phyloP scores from a whole-genome alignment of 164 flowering plant species.

The Platanus orientalis region DNA sequence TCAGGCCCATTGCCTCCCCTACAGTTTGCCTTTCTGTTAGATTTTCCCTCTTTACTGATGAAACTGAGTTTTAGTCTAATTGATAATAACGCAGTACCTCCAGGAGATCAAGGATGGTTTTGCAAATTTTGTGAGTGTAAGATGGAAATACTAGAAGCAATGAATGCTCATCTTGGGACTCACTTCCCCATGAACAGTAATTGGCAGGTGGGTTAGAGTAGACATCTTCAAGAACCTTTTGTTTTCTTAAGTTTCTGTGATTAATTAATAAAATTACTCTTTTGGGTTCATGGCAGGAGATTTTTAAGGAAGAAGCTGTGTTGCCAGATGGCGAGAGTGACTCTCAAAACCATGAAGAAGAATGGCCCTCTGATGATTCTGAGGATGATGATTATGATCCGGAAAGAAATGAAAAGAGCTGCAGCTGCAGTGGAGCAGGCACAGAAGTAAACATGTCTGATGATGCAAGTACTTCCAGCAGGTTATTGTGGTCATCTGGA shows the following conservation, averaged over 20 bases:
- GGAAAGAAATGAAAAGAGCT: slow-evolving; percentile 40
- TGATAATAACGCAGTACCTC: slow-evolving; percentile 62
- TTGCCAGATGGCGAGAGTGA: slow-evolving; percentile 41
- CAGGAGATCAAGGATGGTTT: slow-evolving; percentile 89
- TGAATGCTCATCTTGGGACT: slow-evolving; percentile 94
- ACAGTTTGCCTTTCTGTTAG: background rate
- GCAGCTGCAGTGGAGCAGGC: slow-evolving; percentile 29
- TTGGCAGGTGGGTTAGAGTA: slow-evolving; percentile 69
- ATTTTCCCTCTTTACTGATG: background rate
- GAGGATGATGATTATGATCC: slow-evolving; percentile 92
- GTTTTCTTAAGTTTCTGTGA: background rate
- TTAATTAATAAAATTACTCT: background rate
- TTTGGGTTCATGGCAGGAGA: slow-evolving; percentile 43
- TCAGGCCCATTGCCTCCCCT: background rate
- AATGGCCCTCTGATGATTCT: slow-evolving; percentile 99
- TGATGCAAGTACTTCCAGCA: slow-evolving; percentile 47
- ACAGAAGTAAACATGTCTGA: slow-evolving; percentile 38
- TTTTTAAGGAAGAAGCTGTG: slow-evolving; percentile 81
- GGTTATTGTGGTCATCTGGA: slow-evolving; percentile 63
- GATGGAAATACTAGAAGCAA: slow-evolving; percentile 77
- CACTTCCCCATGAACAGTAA: slow-evolving; percentile 47
- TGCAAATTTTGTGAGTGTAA: slow-evolving; percentile 90
- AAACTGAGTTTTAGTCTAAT: slow-evolving; percentile 8
- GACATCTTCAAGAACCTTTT: slow-evolving; percentile 2
- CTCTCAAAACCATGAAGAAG: slow-evolving; percentile 45